A percentile compares a stretch with the other conserved stretches of the same genome.
Evolutionary conservation across 2,329 filamentous ascomycete species (phyloP).

Genomic region (Emergomyces orientalis): DNA sequence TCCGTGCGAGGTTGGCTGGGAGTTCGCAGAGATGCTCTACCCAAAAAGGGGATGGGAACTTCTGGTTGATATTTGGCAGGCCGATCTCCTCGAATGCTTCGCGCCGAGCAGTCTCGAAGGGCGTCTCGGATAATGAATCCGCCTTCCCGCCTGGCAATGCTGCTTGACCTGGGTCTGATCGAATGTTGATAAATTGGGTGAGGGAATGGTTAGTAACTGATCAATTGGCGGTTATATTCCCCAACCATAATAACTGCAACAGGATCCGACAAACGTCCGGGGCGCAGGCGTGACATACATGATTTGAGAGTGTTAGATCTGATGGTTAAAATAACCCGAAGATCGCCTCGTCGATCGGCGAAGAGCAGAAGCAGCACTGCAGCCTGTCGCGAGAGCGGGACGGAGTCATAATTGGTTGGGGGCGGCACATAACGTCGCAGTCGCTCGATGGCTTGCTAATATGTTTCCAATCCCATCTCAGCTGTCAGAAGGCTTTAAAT

Average conservation of each 20-base stretch:
- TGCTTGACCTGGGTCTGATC: conserved; percentile 63
- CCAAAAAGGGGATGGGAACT: conserved; percentile 64
- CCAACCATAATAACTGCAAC: neutral
- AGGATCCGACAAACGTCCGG: neutral
- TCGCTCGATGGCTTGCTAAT: conserved; percentile 45
- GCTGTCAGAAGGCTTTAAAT: neutral
- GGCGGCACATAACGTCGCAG: conserved; percentile 49
- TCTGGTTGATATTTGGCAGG: conserved; percentile 58
- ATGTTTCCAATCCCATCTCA: neutral
- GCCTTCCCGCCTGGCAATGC: conserved; percentile 70
- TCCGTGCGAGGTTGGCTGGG: conserved; percentile 64
- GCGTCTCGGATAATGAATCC: conserved; percentile 45
- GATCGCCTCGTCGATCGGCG: conserved; percentile 69
- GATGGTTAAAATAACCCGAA: conserved; percentile 58
- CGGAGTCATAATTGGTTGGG: conserved; percentile 47
- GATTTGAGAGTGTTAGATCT: conserved; percentile 50
- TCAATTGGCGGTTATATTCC: neutral
- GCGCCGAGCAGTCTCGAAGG: conserved; percentile 72
- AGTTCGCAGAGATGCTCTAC: conserved; percentile 83
- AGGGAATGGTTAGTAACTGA: neutral
- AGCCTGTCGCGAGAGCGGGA: conserved; percentile 58
- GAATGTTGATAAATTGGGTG: neutral
- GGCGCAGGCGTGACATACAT: conserved; percentile 32
- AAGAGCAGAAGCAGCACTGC: conserved; percentile 84
- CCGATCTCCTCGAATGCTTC: conserved; percentile 94